phyloP scores from a whole-genome alignment of 179 eudicot species.

The Dionaea muscipula region DNA sequence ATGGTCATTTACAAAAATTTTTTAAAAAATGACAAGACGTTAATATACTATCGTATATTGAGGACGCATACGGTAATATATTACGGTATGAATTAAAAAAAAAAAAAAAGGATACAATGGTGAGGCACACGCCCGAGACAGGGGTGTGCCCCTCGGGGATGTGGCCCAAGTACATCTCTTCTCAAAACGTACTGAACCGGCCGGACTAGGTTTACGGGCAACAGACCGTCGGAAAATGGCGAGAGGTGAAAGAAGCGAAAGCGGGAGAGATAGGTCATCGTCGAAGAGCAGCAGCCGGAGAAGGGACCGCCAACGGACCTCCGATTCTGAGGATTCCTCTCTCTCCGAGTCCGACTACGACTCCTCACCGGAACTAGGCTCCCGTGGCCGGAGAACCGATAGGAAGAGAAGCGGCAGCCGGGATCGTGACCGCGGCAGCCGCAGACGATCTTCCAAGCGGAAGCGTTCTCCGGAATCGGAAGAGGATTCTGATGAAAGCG shows the following conservation, averaged over 20 bases:
- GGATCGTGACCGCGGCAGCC: conserved; percentile 13
- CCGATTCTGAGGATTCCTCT: conserved; percentile 4
- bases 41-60: no score
- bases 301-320: conserved; percentile 9
- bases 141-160: no score
- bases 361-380: conserved; percentile 10
- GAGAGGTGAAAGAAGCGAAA: conserved; percentile 12
- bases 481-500: conserved; percentile 17
- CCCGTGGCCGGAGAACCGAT: conserved; percentile 4
- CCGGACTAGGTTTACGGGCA: no score
- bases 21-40: no score
- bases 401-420: conserved; percentile 6
- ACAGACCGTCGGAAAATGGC: conserved; percentile 15
- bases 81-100: no score
- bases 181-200: no score
- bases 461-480: conserved; percentile 18
- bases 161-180: no score
- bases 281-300: conserved; percentile 10
- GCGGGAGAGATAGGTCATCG: conserved; percentile 13
- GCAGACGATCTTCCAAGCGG: conserved; percentile 19
- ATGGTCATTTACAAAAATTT: no score
- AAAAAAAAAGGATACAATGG: no score
- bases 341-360: conserved; percentile 8
- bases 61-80: no score
- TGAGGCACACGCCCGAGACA: no score